phyloP scores from a whole-genome alignment of 2,329 filamentous ascomycete genomes.

The Phaeosphaeria sp. region DNA sequence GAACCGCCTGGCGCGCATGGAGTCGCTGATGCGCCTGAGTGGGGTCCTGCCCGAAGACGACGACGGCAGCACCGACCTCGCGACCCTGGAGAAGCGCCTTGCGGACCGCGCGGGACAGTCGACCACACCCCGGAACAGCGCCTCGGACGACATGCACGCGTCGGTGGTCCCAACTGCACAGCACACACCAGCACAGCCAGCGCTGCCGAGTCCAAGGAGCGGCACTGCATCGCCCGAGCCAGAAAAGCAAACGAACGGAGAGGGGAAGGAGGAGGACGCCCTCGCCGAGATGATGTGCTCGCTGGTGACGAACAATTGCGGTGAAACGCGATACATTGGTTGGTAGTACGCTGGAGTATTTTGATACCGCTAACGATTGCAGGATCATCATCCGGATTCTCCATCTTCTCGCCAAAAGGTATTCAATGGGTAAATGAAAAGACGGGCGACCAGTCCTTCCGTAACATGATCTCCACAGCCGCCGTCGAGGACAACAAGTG shows the following conservation, averaged over 20 bases:
- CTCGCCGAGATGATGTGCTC: conserved; percentile 99
- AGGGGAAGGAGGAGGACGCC: conserved; percentile 74
- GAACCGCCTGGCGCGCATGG: conserved; percentile 94
- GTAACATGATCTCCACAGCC: conserved; percentile 88
- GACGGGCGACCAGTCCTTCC: conserved; percentile 94
- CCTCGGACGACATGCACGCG: conserved; percentile 40
- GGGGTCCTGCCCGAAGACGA: conserved; percentile 88
- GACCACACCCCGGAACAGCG: conserved; percentile 26
- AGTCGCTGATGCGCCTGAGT: conserved; percentile 84
- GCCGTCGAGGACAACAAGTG: conserved; percentile 93
- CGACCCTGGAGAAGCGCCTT: conserved; percentile 79
- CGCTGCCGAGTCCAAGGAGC: conserved; percentile 59
- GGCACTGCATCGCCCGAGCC: conserved; percentile 59
- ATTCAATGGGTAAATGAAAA: conserved; percentile 99
- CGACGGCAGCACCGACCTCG: conserved; percentile 83
- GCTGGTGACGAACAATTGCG: conserved; percentile 90
- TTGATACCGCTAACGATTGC: conserved; percentile 24
- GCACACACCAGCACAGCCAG: conserved; percentile 55
- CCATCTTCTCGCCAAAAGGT: conserved; percentile 97
- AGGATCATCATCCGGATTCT: conserved; percentile 97
- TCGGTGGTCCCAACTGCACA: conserved; percentile 41
- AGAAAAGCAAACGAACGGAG: conserved; percentile 46
- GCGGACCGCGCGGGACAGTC: conserved; percentile 56
- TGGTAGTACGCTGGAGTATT: conserved; percentile 34
- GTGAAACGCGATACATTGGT: conserved; percentile 97